phyloP scores from a whole-genome alignment of 495 filamentous ascomycete species.

The Venustampulla echinocandica region DNA sequence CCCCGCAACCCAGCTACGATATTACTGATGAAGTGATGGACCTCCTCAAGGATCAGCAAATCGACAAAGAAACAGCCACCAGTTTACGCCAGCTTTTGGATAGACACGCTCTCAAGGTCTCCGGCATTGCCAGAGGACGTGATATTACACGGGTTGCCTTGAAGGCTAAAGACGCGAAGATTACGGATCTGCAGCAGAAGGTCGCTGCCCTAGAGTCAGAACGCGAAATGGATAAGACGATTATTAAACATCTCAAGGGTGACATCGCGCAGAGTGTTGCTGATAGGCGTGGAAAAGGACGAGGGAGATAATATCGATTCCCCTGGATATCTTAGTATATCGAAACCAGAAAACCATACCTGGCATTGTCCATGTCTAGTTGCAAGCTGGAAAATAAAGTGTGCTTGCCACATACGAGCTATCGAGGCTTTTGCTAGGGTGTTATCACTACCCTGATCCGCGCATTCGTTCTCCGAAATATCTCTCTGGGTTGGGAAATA shows the following conservation, averaged over 20 bases:
- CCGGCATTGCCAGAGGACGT: constrained; percentile 50
- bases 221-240: constrained; percentile 39
- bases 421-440: too few species aligned
- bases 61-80: constrained; percentile 32
- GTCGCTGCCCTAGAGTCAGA: constrained; percentile 42
- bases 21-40: constrained; percentile 42
- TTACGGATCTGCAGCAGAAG: constrained; percentile 40
- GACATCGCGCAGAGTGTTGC: constrained; percentile 19
- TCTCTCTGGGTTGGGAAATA: too few species aligned
- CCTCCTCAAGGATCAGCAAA: constrained; percentile 40
- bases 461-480: too few species aligned
- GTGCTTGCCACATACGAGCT: too few species aligned
- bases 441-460: too few species aligned
- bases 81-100: constrained; percentile 42
- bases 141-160: constrained; percentile 53
- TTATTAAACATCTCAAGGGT: constrained; percentile 27
- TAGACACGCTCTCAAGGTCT: constrained; percentile 43
- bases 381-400: too few species aligned
- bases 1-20: constrained; percentile 25
- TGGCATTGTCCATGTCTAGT: too few species aligned
- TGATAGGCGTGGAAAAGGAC: constrained; percentile 9
- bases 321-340: too few species aligned
- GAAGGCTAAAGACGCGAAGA: constrained; percentile 53
- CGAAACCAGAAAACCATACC: too few species aligned
- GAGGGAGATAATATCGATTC: constrained; percentile 4